Evolutionary conservation across 495 filamentous ascomycete species (phyloP).

Genomic region (Pyronema domesticum): DNA sequence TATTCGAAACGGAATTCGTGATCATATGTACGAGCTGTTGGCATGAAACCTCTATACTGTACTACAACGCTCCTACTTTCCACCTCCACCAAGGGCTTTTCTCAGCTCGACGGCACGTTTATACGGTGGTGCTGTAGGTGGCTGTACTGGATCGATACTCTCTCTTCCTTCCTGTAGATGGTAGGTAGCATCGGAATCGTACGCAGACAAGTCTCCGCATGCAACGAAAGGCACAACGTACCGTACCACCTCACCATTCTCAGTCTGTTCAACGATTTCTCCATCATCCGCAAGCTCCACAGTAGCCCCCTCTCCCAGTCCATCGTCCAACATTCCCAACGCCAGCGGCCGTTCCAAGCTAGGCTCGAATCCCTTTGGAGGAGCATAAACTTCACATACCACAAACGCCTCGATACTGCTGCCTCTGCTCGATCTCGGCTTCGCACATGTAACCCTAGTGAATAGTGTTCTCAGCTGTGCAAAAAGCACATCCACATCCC

Average conservation of each 20-base stretch:
- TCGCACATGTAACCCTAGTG: slow-evolving; percentile 69
- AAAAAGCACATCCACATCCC: slow-evolving; percentile 82
- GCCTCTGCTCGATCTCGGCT: slow-evolving; percentile 77
- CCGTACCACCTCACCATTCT: slow-evolving; percentile 41
- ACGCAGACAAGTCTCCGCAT: slow-evolving; percentile 86
- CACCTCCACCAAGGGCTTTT: slow-evolving; percentile 12
- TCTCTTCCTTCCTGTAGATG: slow-evolving; percentile 55
- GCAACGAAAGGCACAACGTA: slow-evolving; percentile 93
- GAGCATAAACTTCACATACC: slow-evolving; percentile 73
- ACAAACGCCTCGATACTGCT: slow-evolving; percentile 95
- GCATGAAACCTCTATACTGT: not conserved
- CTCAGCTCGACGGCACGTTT: slow-evolving; percentile 75
- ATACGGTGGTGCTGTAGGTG: slow-evolving; percentile 89
- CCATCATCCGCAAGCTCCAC: slow-evolving; percentile 85
- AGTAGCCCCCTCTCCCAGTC: slow-evolving; percentile 49
- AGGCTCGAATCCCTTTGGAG: slow-evolving; percentile 42
- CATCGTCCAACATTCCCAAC: slow-evolving; percentile 36
- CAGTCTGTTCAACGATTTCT: slow-evolving; percentile 53
- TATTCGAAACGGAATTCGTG: no score
- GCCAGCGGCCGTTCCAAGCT: slow-evolving; percentile 51
- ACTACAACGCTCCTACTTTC: not conserved
- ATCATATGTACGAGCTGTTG: no score
- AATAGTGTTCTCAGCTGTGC: slow-evolving; percentile 86
- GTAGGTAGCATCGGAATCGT: slow-evolving; percentile 88
- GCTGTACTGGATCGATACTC: slow-evolving; percentile 83